Conservation (phyloP, 2,329 filamentous ascomycete genomes). For the Cercospora zeae-maydis region DNA sequence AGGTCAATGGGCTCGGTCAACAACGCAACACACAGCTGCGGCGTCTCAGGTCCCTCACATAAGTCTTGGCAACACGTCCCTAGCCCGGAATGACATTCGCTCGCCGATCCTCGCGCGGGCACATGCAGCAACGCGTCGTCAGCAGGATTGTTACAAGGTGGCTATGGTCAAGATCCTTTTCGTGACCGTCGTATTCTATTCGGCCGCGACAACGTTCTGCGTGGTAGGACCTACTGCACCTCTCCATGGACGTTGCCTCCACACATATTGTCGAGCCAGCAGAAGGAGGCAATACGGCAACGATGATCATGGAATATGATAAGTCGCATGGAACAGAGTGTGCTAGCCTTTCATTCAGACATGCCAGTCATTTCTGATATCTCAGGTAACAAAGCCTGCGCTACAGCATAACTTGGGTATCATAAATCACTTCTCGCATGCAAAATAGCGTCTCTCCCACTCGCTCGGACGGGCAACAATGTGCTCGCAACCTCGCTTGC, state of each 20-base stretch:
- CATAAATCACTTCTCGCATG: neutral
- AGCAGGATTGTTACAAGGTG: neutral
- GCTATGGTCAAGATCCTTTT: too few species aligned
- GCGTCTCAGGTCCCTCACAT: constrained; percentile 1
- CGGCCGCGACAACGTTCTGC: too few species aligned
- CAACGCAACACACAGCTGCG: neutral
- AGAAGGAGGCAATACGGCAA: neutral
- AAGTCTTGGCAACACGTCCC: neutral
- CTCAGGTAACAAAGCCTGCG: neutral
- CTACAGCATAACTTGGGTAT: constrained; percentile 6
- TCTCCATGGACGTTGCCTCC: too few species aligned
- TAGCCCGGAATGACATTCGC: neutral
- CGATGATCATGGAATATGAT: neutral
- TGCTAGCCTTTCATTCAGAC: neutral
- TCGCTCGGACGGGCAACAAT: neutral
- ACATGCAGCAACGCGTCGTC: constrained; percentile 2
- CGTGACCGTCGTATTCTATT: too few species aligned
- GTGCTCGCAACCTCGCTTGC: neutral
- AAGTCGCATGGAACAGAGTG: neutral
- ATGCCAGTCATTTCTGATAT: neutral
- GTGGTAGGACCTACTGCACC: too few species aligned
- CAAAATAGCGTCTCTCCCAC: neutral
- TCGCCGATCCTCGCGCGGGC: neutral
- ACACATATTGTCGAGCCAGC: too few species aligned
- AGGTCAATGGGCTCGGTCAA: constrained; percentile 1